These are phyloP conservation scores for Penicillium hesseltinei DNA, from an alignment of 2,329 filamentous ascomycete species.

Conservation along the genomic window DNA sequence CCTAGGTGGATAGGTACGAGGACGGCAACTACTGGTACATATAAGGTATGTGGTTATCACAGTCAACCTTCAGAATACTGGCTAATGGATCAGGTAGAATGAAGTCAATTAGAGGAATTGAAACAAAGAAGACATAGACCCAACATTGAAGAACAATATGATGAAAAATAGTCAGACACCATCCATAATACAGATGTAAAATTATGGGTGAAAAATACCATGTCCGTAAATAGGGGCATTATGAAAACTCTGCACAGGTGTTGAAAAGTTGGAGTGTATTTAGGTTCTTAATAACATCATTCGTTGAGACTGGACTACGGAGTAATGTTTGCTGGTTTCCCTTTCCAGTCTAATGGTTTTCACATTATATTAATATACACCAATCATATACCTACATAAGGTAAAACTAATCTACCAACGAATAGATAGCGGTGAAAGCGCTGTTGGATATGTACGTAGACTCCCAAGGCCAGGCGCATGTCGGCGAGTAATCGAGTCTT, in stretches of 20 bases:
- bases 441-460: not conserved
- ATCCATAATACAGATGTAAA: not conserved
- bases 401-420: too few species aligned
- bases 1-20: too few species aligned
- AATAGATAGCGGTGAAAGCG: not conserved
- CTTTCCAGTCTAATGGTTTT: not conserved
- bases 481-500: not conserved
- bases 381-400: not conserved
- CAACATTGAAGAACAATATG: not conserved
- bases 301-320: too few species aligned
- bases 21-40: not conserved
- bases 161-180: not conserved
- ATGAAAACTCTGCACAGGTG: not conserved
- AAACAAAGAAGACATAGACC: not conserved
- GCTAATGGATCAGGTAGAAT: not conserved
- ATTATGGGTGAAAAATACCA: not conserved
- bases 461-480: not conserved
- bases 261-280: too few species aligned
- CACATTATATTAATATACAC: not conserved
- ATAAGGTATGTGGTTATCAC: not conserved
- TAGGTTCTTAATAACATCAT: too few species aligned
- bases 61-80: not conserved
- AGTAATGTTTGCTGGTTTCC: not conserved
- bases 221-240: not conserved
- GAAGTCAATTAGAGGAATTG: not conserved